A percentile compares a stretch with the other conserved stretches of the same genome.
Evolutionary conservation across 768 basidiomycete genomes (phyloP).

Genomic region (Mycena metata): DNA sequence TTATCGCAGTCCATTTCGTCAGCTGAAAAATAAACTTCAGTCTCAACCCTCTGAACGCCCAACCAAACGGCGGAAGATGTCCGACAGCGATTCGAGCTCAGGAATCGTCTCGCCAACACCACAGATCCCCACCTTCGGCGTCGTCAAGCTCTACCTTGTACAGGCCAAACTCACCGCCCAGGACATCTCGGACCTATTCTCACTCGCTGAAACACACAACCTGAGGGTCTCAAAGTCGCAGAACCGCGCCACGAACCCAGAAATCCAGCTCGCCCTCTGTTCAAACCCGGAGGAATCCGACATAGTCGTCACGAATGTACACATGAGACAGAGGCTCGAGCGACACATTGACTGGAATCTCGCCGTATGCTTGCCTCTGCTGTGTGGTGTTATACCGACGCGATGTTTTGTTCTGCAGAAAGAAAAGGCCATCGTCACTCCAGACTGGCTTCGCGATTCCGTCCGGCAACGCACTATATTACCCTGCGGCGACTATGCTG

Average conservation of each 20-base stretch:
- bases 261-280: conserved; percentile 52
- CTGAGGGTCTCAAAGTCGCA: conserved; percentile 23
- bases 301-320: conserved; percentile 74
- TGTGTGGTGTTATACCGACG: conserved; percentile 7
- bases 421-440: conserved; percentile 76
- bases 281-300: conserved; percentile 64
- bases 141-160: conserved; percentile 42
- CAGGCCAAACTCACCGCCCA: conserved; percentile 42
- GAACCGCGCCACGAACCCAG: neutral
- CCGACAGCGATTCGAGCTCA: conserved; percentile 5
- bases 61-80: conserved; percentile 28
- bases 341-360: conserved; percentile 75
- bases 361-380: conserved; percentile 65
- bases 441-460: conserved; percentile 78
- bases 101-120: neutral
- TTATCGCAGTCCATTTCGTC: too few relatives aligned
- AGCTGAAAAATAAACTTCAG: too few relatives aligned
- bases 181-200: conserved; percentile 52
- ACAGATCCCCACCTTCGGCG: conserved; percentile 15
- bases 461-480: conserved; percentile 57
- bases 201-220: conserved; percentile 48
- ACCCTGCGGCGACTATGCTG: conserved; percentile 70
- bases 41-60: too few relatives aligned
- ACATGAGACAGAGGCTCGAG: conserved; percentile 77
- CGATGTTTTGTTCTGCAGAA: conserved; percentile 60